These are phyloP conservation scores for Podaxis rugospora DNA, from an alignment of 768 basidiomycete species.

Conservation along the genomic window DNA sequence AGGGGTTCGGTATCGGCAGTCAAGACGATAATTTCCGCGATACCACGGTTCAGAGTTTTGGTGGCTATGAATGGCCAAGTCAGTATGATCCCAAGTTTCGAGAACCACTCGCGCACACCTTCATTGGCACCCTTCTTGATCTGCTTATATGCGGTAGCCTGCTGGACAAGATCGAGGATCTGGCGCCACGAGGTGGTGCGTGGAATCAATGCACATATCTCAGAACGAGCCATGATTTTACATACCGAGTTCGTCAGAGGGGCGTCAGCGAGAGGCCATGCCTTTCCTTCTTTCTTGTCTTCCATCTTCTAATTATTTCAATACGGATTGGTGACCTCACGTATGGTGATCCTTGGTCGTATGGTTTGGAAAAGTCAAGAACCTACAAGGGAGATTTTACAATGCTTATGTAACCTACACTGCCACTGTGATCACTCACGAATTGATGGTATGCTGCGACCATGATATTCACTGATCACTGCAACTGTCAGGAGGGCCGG, in stretches of 20 bases:
- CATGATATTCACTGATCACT: too few relatives aligned
- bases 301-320: constrained; percentile 31
- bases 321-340: constrained; percentile 62
- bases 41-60: constrained; percentile 97
- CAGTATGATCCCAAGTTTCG: not conserved
- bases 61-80: constrained; percentile 55
- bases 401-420: constrained; percentile 1
- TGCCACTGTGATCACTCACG: not conserved
- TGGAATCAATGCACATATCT: not conserved
- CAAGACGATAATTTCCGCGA: constrained; percentile 95
- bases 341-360: constrained; percentile 80
- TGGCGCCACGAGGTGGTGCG: constrained; percentile 24
- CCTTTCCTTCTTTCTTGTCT: constrained; percentile 59
- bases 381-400: not conserved
- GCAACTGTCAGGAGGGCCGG: not conserved
- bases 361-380: not conserved
- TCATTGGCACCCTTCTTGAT: constrained; percentile 99
- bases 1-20: constrained; percentile 97
- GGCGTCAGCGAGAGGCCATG: constrained; percentile 85
- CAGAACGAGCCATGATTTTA: constrained; percentile 11
- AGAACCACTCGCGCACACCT: constrained; percentile 41
- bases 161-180: constrained; percentile 95
- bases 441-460: too few relatives aligned
- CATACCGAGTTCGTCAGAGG: constrained; percentile 85
- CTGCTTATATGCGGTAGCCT: constrained; percentile 96